Percentiles rank a stretch among this genome's conserved stretches.
Conservation (phyloP, 2,329 filamentous ascomycete genomes). For the Anthostomella pinea region DNA sequence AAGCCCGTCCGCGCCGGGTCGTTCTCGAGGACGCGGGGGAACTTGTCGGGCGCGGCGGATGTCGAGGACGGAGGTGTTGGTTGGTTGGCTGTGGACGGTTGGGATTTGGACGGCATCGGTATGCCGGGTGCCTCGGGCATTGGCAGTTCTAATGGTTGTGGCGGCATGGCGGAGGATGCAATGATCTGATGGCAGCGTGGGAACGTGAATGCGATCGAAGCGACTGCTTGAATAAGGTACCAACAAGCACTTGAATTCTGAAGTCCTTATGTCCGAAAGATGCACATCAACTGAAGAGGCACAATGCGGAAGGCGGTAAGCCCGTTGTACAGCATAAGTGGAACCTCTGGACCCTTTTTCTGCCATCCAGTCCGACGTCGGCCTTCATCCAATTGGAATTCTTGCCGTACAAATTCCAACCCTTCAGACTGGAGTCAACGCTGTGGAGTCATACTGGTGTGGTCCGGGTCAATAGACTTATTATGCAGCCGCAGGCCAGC, state of each 20-base stretch:
- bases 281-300: neutral
- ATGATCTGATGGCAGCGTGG: neutral
- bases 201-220: neutral
- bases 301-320: constrained; percentile 17
- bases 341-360: too few species aligned
- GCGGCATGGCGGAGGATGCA: constrained; percentile 11
- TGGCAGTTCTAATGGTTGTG: constrained; percentile 15
- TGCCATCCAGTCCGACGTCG: constrained; percentile 22
- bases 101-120: constrained; percentile 5
- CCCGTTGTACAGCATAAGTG: neutral
- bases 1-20: constrained; percentile 61
- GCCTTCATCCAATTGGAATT: constrained; percentile 19
- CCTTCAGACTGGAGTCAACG: neutral
- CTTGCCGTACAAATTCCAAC: constrained; percentile 1
- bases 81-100: constrained; percentile 6
- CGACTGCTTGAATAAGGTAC: neutral
- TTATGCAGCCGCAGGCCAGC: constrained; percentile 5
- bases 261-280: neutral
- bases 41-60: constrained; percentile 5
- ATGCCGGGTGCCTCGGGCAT: constrained; percentile 7
- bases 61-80: constrained; percentile 10
- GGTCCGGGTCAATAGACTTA: too few species aligned
- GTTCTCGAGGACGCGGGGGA: constrained; percentile 46
- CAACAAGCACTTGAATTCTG: too few species aligned
- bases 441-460: neutral